Evolutionary conservation across 1,284 basidiomycete species (phyloP).

Genomic region (Porodaedalea pini): DNA sequence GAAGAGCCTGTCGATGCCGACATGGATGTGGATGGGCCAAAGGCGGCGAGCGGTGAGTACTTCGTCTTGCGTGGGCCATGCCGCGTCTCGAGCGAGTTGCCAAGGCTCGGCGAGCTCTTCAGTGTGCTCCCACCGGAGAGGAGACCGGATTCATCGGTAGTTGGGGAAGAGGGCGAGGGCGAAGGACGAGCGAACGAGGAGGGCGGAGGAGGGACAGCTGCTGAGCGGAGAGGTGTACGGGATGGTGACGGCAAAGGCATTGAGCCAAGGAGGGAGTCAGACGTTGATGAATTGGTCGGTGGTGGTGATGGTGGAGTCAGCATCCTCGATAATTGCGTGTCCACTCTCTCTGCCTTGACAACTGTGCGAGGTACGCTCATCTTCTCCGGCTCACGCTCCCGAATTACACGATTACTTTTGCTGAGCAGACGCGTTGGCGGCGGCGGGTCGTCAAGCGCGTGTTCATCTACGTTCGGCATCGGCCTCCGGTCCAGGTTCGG

Average conservation of each 20-base stretch:
- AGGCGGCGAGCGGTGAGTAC: constrained; percentile 21
- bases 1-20: neutral
- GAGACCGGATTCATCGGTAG: constrained; percentile 1
- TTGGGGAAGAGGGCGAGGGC: neutral
- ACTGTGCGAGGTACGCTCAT: neutral
- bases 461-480: neutral
- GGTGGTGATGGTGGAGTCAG: neutral
- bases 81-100: constrained; percentile 15
- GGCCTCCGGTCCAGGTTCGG: neutral
- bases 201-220: neutral
- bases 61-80: constrained; percentile 6
- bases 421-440: neutral
- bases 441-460: neutral
- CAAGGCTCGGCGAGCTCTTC: constrained; percentile 4
- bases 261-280: neutral
- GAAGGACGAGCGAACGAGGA: neutral
- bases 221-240: neutral
- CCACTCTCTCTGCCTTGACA: neutral
- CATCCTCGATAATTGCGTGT: neutral
- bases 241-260: neutral
- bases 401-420: neutral
- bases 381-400: neutral
- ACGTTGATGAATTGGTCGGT: neutral
- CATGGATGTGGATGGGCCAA: constrained; percentile 1
- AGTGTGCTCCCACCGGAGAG: neutral